Conservation (phyloP, 2,329 filamentous ascomycete genomes). For the Ophiosphaerella korrae region DNA sequence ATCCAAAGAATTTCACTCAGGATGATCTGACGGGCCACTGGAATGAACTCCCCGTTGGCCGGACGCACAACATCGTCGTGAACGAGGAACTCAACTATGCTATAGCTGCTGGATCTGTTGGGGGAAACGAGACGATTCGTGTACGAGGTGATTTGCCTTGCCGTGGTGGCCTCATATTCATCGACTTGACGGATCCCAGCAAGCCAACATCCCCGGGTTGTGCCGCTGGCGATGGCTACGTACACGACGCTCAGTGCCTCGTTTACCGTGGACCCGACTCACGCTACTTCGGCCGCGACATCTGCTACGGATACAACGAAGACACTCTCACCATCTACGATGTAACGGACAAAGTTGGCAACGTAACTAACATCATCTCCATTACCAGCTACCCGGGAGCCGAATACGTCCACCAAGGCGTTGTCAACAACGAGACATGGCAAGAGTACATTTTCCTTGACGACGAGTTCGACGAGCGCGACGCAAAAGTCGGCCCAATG, state of each 20-base stretch:
- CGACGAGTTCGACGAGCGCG: slow-evolving; percentile 40
- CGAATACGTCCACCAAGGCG: slow-evolving; percentile 61
- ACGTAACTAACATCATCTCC: slow-evolving; percentile 53
- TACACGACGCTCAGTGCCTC: slow-evolving; percentile 65
- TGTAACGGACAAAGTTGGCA: slow-evolving; percentile 53
- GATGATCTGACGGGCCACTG: slow-evolving; percentile 33
- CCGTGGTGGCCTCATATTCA: slow-evolving; percentile 60
- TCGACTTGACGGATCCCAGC: slow-evolving; percentile 59
- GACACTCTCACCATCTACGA: slow-evolving; percentile 57
- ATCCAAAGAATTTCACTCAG: slow-evolving; percentile 32
- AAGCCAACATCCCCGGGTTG: slow-evolving; percentile 60
- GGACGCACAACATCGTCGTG: slow-evolving; percentile 42
- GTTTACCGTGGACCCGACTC: slow-evolving; percentile 58
- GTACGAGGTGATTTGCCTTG: slow-evolving; percentile 45
- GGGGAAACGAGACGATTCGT: slow-evolving; percentile 32
- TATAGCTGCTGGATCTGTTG: slow-evolving; percentile 34
- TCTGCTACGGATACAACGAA: slow-evolving; percentile 62
- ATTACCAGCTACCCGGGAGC: slow-evolving; percentile 58
- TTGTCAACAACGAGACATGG: slow-evolving; percentile 30
- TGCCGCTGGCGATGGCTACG: slow-evolving; percentile 60
- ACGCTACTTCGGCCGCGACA: slow-evolving; percentile 54
- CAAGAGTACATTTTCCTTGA: slow-evolving; percentile 38
- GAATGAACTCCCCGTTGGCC: slow-evolving; percentile 33
- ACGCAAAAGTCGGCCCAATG: slow-evolving; percentile 33
- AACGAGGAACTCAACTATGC: slow-evolving; percentile 38